A percentile compares a stretch with the other conserved stretches of the same genome.
Evolutionary conservation across 2,329 filamentous ascomycete species (phyloP).

Genomic region (Fusarium luffae): DNA sequence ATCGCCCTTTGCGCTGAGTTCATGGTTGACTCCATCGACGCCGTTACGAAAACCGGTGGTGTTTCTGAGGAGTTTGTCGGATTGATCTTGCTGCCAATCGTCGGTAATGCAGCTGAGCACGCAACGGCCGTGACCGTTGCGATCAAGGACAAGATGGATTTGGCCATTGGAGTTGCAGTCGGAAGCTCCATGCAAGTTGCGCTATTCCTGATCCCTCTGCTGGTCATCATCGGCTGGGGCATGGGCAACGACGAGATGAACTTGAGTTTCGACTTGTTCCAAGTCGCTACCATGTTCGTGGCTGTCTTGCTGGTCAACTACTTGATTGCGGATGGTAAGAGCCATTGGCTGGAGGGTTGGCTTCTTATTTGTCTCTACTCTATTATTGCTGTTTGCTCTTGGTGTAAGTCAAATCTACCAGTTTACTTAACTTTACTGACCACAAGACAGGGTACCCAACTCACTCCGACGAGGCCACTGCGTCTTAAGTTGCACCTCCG

Average conservation of each 20-base stretch:
- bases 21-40: conserved; percentile 78
- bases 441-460: conserved; percentile 36
- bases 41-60: conserved; percentile 68
- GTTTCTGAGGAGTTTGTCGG: conserved; percentile 81
- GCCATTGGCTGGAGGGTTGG: conserved; percentile 83
- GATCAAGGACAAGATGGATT: conserved; percentile 86
- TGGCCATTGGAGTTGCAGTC: conserved; percentile 83
- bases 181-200: conserved; percentile 85
- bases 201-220: conserved; percentile 79
- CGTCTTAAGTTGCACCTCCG: not conserved
- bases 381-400: conserved; percentile 78
- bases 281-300: conserved; percentile 86
- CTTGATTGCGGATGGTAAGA: conserved; percentile 83
- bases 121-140: conserved; percentile 84
- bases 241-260: conserved; percentile 79
- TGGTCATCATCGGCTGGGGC: conserved; percentile 83
- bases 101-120: conserved; percentile 86
- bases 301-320: conserved; percentile 88
- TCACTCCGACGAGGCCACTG: conserved; percentile 8
- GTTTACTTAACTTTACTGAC: conserved; percentile 13
- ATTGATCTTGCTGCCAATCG: conserved; percentile 82
- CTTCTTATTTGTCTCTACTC: conserved; percentile 81
- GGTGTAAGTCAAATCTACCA: conserved; percentile 60
- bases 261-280: conserved; percentile 87
- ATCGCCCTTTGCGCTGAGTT: conserved; percentile 86